Evolutionary conservation across 441 rosid genomes (phyloP).

Genomic region (Euphorbia celastroides): DNA sequence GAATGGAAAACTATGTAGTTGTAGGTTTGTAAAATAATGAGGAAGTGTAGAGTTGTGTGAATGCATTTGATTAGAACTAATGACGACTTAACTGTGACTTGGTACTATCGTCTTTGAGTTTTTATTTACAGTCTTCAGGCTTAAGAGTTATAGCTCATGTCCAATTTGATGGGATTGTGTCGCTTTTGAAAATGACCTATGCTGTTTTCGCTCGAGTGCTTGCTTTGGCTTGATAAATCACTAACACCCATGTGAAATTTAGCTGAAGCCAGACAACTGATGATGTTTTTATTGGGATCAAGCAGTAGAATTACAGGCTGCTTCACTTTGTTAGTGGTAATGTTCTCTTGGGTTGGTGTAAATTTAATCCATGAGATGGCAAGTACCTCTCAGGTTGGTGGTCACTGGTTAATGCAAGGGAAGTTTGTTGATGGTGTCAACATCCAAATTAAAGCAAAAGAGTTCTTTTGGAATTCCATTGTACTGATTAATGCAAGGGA

Average conservation of each 20-base stretch:
- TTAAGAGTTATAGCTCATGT: neutral
- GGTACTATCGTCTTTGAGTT: neutral
- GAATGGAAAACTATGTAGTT: neutral
- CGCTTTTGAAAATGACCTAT: neutral
- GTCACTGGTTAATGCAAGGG: neutral
- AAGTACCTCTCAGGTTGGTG: neutral
- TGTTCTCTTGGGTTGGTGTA: neutral
- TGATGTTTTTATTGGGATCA: no score
- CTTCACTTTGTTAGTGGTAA: neutral
- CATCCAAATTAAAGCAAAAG: neutral
- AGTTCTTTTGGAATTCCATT: no score
- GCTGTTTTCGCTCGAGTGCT: neutral
- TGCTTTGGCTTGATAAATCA: neutral
- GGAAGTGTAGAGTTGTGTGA: constrained; percentile 4
- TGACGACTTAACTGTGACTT: neutral
- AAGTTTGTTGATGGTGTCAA: neutral
- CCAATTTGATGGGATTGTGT: neutral
- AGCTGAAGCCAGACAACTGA: no score
- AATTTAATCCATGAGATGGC: neutral
- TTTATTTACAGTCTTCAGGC: neutral
- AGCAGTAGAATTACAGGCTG: no score
- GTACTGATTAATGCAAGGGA: neutral
- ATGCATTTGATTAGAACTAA: constrained; percentile 12
- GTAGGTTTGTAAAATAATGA: constrained; percentile 20
- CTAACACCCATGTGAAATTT: no score